These are phyloP conservation scores for Mrakia blollopis DNA, from an alignment of 768 basidiomycete species.

Conservation along the genomic window DNA sequence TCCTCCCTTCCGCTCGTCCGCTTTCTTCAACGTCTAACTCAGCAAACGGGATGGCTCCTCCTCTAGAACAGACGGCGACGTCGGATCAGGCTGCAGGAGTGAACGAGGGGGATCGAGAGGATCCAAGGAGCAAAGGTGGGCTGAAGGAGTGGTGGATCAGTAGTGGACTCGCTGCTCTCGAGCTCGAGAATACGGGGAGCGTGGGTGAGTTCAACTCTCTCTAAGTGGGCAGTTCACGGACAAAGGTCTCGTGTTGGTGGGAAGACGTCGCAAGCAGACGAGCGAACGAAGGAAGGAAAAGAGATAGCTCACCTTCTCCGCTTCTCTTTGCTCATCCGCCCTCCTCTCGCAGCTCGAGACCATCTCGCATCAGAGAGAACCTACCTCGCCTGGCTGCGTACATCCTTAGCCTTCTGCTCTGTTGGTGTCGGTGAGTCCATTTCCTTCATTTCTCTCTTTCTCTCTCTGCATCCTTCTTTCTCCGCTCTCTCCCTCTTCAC, in stretches of 20 bases:
- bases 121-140: background rate
- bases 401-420: conserved; percentile 31
- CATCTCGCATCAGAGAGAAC: conserved; percentile 36
- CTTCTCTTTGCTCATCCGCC: background rate
- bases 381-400: conserved; percentile 37
- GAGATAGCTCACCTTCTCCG: background rate
- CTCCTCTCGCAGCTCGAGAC: conserved; percentile 9
- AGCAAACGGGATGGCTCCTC: background rate
- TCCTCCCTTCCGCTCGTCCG: background rate
- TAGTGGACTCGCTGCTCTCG: background rate
- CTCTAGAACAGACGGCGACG: background rate
- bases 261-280: no score
- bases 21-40: background rate
- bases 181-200: conserved; percentile 14
- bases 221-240: no score
- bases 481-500: background rate
- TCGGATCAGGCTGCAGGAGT: background rate
- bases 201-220: conserved; percentile 3
- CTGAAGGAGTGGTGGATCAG: background rate
- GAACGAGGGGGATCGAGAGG: background rate
- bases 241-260: no score
- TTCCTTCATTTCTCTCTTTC: no score
- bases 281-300: no score
- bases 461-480: background rate
- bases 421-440: conserved; percentile 30